Conservation (phyloP, 148 eudicot species). For the Rhododendron simsii region DNA sequence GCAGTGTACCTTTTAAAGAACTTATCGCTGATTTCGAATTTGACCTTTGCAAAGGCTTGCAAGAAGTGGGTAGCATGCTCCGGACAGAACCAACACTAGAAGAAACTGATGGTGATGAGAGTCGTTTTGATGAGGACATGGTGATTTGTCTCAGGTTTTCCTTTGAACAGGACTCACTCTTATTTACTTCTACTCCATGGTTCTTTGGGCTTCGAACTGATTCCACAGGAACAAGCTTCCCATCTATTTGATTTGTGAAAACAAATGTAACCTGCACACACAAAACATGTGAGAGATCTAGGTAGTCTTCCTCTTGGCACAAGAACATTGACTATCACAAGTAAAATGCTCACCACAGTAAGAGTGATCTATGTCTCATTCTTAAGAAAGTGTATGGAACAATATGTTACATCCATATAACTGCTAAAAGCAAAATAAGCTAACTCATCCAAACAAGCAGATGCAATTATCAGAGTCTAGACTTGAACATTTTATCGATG, state of each 20-base stretch:
- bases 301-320: not conserved
- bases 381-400: not conserved
- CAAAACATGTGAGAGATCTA: not conserved
- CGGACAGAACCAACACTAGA: slow-evolving; percentile 19
- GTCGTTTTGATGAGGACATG: slow-evolving; percentile 20
- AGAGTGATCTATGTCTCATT: not conserved
- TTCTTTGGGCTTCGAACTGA: slow-evolving; percentile 37
- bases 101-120: slow-evolving; percentile 16
- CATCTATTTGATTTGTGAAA: slow-evolving; percentile 86
- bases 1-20: slow-evolving; percentile 40
- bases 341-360: not conserved
- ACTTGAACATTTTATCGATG: not conserved
- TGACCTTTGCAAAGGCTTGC: slow-evolving; percentile 23
- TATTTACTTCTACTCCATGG: slow-evolving; percentile 16
- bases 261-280: slow-evolving; percentile 82
- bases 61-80: slow-evolving; percentile 20
- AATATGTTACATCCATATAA: not conserved
- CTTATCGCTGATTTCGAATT: slow-evolving; percentile 24
- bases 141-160: slow-evolving; percentile 18
- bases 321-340: not conserved
- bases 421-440: not conserved
- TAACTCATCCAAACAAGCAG: not conserved
- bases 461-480: not conserved
- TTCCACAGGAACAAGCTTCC: slow-evolving; percentile 89
- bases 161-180: slow-evolving; percentile 18